A percentile compares a stretch with the other conserved stretches of the same genome.
These are phyloP conservation scores for Parsonsia alboflavescens DNA, from an alignment of 257 asterid species.

Conservation along the genomic window DNA sequence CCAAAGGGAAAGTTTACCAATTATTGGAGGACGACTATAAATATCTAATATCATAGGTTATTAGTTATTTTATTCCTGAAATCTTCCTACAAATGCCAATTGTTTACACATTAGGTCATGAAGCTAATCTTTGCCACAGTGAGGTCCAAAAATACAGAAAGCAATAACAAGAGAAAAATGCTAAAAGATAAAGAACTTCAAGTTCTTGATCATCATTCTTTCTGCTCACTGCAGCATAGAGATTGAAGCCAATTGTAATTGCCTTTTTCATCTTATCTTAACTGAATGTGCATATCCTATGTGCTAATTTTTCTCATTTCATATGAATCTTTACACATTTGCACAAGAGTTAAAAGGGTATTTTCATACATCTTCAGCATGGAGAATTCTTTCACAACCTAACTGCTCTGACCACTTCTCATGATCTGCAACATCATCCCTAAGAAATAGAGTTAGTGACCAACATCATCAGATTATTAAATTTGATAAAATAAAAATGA, in stretches of 20 bases:
- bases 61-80: neutral
- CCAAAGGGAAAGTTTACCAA: neutral
- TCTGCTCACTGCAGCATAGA: neutral
- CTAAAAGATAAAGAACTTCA: neutral
- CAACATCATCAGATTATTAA: neutral
- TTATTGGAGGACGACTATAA: neutral
- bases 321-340: neutral
- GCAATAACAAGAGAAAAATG: neutral
- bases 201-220: neutral
- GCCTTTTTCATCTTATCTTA: neutral
- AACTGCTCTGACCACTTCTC: slow-evolving; percentile 62
- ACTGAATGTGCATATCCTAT: neutral
- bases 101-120: neutral
- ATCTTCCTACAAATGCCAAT: neutral
- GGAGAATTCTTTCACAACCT: slow-evolving; percentile 57
- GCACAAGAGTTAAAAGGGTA: neutral
- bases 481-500: neutral
- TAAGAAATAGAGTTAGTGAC: slow-evolving; percentile 19
- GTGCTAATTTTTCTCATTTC: neutral
- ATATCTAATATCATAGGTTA: neutral
- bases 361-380: slow-evolving; percentile 37
- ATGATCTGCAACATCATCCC: slow-evolving; percentile 81
- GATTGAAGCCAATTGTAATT: neutral
- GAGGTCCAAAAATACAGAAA: neutral
- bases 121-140: neutral